Base-by-base conservation (phyloP, 1,284 basidiomycete species). In the Tremellales sp. region DNA sequence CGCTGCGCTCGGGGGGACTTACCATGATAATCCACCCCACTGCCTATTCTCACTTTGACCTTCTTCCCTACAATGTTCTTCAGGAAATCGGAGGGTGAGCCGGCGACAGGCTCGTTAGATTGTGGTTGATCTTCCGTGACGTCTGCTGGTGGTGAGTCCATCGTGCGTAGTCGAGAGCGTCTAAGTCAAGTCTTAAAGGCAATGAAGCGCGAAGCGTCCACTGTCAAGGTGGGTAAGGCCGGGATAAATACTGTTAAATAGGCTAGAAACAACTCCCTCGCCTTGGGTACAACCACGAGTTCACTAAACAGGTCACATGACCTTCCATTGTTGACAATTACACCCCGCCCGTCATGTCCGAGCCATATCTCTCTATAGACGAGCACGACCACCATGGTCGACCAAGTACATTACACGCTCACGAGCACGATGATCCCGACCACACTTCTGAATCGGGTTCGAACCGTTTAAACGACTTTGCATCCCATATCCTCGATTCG, bases 11-110 rank as follows among this genome's bases (percentile, higher is more conserved):
- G n/a, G n/a, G n/a, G 36, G 22, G 19, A 73, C 83, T 48, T 57
- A 90, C 94, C 94, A 59, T 84, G 82, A 76, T 99, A 98, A 74
- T 97, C 93, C 12, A 98, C 87, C 1, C 96, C 96, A 36, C 87
- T 91, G n/a, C 88, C 91, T 50, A 98, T 79, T 49, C 93, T 81
- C 37, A 97, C 96, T 56, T 93, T 87, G 50, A 97, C 94, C 46
- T 82, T 82, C 74, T 97, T 96, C 25, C 94, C 94, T 23, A 97
- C 94, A 24, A 97, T 92, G 45, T 85, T 87, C 74, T 92, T 92
- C 53, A 94, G 71, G 60, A 93, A 94, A 61, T 91, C 88, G 0
- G 88, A 89, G 0, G 89, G 90, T 1, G 89, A 90, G 7, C 89
- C 89, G 7, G 79, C 74, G 12, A 58, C 43, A 23, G 61, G 57